Base-by-base conservation (phyloP, 148 eudicot species). In the Cornus florida region DNA sequence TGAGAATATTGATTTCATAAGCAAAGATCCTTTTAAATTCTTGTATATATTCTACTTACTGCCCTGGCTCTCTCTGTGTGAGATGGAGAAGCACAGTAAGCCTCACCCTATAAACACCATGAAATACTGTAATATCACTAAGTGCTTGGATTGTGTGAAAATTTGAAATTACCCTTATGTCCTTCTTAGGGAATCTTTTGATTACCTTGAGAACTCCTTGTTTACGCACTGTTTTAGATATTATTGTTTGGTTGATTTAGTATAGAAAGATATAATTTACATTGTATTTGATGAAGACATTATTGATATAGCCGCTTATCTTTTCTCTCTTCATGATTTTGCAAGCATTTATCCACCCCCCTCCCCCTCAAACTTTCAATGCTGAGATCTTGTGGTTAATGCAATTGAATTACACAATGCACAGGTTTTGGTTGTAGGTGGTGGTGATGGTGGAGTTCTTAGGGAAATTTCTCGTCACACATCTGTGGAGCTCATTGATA, bases 401-500 rank as follows among this genome's bases (percentile, higher is more conserved):
- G 22, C 24, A 62, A 23, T 68, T 80, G 24, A 71, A 62, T 77
- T 67, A 8, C 35, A 62, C 46, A 43, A 35, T 86, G 90, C 88
- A 96, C 88, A 96, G 99, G 97, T 96, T 80, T 89, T 96, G 78
- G 98, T 96, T 32, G 99, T 96, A 22, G 99, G 99, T 79, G 99
- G 99, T 74, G 99, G 99, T 84, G 99, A 96, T 83, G 99, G 99
- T 77, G 99, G 99, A 69, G 99, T 96, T 80, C 95, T 96, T 77
- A 87, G 98, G 81, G 99, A 96, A 87, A 90, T 96, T 78, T 75
- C 88, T 79, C 99, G 99, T 70, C 98, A 96, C 83, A 84, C 81
- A 67, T 96, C 99, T 75, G 99, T 93, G 84, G 95, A 93, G 83
- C 83, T 78, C 59, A 92, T 96, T 79, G 98, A 95, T 83, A 95